Evolutionary conservation across 1,139 yeast species (phyloP), one percentile per base, ranked within the genome.

Genomic region (Blastobotrys apis): DNA sequence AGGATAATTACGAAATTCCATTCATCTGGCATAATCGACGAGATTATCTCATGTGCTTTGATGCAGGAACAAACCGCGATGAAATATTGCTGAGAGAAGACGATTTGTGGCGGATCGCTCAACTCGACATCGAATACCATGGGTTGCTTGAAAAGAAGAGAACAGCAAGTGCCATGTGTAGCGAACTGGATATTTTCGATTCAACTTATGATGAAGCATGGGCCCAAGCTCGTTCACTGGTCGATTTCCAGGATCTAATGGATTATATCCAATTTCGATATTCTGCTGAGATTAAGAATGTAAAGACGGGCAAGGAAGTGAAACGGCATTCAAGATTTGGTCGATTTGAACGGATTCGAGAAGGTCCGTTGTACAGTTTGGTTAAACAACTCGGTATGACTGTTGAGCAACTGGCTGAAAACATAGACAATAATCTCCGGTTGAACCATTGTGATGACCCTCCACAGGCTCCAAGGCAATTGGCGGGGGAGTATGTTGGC

Each of bases 11-110:
- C 51, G 99, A 92, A 62, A 95, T 92, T 3, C 97, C 98, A n/a
- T 86, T 88, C 60, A 88, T 92, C 49, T 90, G 95, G 86, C 83
- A 90, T 30, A 95, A 88, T 60, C 84, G 97, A 63, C 84, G 94
- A 64, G 97, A 92, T 64, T 88, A 84, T 61, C 72, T 87, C 31
- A 70, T 84, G 43, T 71, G 72, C 54, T 20, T 21, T 9, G 22
- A n/a, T 10, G 13, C 20, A 5, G 37, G 43, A 32, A n/a, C n/a
- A n/a, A 44, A 43, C 23, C 37, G 32, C 2, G 48, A 50, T 45
- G 96, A 87, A 66, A 49, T 51, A 38, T 53, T 71, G 33, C 51
- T 67, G 31, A 54, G 48, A 4, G 56, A 56, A 30, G 92, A 86
- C 63, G 97, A 90, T 62, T 71, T 92, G 50, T 94, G 98, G 98